These are phyloP conservation scores for Osmanthus fragrans DNA, from an alignment of 257 asterid species.

Conservation along the genomic window DNA sequence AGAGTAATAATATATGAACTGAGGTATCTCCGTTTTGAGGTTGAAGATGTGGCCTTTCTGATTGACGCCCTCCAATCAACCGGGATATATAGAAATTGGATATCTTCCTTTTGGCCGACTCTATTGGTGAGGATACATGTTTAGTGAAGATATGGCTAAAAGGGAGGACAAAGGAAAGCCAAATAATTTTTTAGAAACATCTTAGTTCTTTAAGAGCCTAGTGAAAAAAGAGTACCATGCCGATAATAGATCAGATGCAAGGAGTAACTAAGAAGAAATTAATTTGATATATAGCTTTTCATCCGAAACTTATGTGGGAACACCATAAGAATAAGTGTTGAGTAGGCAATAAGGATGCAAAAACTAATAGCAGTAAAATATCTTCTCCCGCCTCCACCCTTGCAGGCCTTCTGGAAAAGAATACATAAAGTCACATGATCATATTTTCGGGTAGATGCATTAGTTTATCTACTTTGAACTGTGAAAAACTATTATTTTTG, in stretches of 20 bases:
- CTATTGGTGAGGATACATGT: background rate
- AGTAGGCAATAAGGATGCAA: background rate
- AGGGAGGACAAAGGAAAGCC: background rate
- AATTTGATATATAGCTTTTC: background rate
- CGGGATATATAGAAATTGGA: background rate
- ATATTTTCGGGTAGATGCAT: background rate
- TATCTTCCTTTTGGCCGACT: background rate
- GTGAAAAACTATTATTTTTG: constrained; percentile 2
- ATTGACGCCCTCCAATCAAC: background rate
- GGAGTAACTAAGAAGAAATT: background rate
- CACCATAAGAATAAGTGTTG: background rate
- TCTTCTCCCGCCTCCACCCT: background rate
- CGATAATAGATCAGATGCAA: constrained; percentile 10
- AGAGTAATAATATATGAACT: too few species aligned
- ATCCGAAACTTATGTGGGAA: background rate
- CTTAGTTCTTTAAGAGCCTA: background rate
- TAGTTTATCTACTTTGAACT: background rate
- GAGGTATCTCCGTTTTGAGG: background rate
- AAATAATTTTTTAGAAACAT: background rate
- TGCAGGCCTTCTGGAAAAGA: background rate
- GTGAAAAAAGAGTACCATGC: background rate
- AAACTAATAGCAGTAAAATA: background rate
- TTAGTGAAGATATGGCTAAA: background rate
- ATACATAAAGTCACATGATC: background rate
- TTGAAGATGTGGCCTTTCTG: background rate